phyloP scores from a whole-genome alignment of 2,329 filamentous ascomycete genomes.

The Ophiocordyceps australis region DNA sequence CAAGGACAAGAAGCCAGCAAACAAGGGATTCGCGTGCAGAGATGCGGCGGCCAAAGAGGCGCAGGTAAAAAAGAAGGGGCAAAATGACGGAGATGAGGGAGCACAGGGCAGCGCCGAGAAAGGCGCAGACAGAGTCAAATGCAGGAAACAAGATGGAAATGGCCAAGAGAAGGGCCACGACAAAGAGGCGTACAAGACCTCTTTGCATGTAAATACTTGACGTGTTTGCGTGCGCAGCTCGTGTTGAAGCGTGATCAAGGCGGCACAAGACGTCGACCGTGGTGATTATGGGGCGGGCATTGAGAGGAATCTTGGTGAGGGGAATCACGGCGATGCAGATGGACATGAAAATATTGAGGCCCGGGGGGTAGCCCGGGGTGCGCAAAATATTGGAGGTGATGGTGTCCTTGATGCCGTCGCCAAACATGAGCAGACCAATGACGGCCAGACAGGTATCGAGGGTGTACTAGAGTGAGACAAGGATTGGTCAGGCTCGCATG shows the following conservation, averaged over 20 bases:
- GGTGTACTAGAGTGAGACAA: conserved; percentile 33
- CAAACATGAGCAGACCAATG: conserved; percentile 85
- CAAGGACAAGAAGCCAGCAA: conserved; percentile 49
- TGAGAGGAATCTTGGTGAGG: conserved; percentile 85
- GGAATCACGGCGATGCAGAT: conserved; percentile 84
- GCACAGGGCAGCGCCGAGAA: conserved; percentile 78
- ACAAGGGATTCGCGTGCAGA: conserved; percentile 40
- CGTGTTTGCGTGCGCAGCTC: conserved; percentile 19
- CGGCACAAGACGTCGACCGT: conserved; percentile 70
- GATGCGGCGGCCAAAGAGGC: conserved; percentile 67
- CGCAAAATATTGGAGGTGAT: conserved; percentile 80
- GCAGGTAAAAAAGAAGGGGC: conserved; percentile 76
- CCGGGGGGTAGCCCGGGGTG: conserved; percentile 53
- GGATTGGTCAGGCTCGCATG: neutral
- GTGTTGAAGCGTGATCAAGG: conserved; percentile 35
- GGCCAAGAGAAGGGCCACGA: conserved; percentile 52
- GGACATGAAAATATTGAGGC: conserved; percentile 62
- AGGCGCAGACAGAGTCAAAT: conserved; percentile 81
- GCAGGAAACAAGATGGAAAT: conserved; percentile 55
- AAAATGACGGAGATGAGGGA: conserved; percentile 89
- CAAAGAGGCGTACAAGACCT: conserved; percentile 44
- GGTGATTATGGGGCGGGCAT: conserved; percentile 71
- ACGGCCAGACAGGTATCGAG: conserved; percentile 71
- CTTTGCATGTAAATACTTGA: conserved; percentile 28
- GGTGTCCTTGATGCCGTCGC: conserved; percentile 70